phyloP scores from a whole-genome alignment of 768 basidiomycete species.

The Mycena leptocephala region DNA sequence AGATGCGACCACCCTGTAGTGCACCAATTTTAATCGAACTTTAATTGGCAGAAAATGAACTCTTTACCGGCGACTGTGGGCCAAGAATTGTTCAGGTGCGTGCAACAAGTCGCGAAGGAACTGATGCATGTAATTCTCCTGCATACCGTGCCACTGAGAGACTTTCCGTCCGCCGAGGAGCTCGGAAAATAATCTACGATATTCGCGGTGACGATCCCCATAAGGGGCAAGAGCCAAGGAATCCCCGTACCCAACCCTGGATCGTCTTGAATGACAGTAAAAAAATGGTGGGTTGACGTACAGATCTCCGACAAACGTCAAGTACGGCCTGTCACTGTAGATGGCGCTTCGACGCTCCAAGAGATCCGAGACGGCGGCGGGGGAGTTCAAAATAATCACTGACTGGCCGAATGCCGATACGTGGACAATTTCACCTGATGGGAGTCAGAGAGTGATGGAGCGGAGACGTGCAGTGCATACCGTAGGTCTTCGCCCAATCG shows the following conservation, averaged over 20 bases:
- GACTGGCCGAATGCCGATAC: constrained; percentile 2
- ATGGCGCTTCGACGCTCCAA: no score
- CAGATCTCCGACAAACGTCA: background rate
- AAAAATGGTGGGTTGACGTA: background rate
- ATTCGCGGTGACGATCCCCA: background rate
- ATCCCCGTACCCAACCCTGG: constrained; percentile 15
- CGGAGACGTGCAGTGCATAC: no score
- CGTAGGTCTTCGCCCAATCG: no score
- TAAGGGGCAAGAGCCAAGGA: background rate
- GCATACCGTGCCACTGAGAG: no score
- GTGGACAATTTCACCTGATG: constrained; percentile 12
- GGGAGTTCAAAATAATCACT: no score
- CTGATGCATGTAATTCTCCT: background rate
- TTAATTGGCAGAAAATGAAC: no score
- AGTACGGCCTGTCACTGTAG: constrained; percentile 1
- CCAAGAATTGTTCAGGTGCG: background rate
- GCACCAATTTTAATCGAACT: background rate
- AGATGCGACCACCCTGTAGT: background rate
- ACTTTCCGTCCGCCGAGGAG: background rate
- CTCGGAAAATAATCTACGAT: background rate
- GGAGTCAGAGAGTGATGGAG: no score
- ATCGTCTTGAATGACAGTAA: background rate
- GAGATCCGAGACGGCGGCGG: no score
- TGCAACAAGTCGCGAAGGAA: background rate
- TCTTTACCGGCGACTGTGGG: background rate